Evolutionary conservation across 805 yeast species (phyloP).

Genomic region (Yarrowia sp.): DNA sequence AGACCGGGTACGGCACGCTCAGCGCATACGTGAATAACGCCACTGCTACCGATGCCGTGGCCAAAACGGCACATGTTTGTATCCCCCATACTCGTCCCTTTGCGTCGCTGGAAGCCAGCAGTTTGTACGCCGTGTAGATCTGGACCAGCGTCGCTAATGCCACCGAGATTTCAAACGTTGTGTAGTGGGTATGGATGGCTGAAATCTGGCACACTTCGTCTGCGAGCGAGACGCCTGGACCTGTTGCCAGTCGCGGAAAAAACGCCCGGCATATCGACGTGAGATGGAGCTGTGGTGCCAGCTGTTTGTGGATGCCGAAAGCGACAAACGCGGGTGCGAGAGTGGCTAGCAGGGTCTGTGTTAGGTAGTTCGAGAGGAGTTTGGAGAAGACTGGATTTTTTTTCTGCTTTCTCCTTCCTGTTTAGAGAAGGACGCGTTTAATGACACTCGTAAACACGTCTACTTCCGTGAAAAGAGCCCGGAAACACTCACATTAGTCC

Average conservation of each 20-base stretch:
- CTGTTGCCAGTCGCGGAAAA: not conserved
- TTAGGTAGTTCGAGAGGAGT: not conserved
- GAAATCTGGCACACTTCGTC: slow-evolving; percentile 22
- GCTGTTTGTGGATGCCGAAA: slow-evolving; percentile 11
- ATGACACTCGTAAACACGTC: too few relatives aligned
- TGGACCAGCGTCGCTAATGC: slow-evolving; percentile 7
- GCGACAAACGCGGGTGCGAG: slow-evolving; percentile 5
- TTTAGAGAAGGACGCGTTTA: slow-evolving; percentile 10
- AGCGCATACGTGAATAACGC: not conserved
- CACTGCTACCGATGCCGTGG: not conserved
- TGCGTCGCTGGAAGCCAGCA: not conserved
- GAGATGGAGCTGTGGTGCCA: slow-evolving; percentile 15
- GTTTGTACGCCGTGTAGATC: slow-evolving; percentile 5
- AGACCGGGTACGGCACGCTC: not conserved
- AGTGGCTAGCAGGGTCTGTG: slow-evolving; percentile 8
- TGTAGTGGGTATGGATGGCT: slow-evolving; percentile 13
- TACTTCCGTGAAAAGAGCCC: too few relatives aligned
- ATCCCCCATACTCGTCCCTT: slow-evolving; percentile 4
- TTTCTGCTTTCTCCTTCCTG: not conserved
- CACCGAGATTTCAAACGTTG: not conserved
- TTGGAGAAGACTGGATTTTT: too few relatives aligned
- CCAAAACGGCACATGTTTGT: not conserved
- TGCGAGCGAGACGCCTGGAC: slow-evolving; percentile 1
- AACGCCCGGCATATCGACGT: slow-evolving; percentile 18
- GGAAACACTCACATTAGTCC: slow-evolving; percentile 18